Conservation (phyloP, 768 basidiomycete species). For the Phlebiopsis gigantea region DNA sequence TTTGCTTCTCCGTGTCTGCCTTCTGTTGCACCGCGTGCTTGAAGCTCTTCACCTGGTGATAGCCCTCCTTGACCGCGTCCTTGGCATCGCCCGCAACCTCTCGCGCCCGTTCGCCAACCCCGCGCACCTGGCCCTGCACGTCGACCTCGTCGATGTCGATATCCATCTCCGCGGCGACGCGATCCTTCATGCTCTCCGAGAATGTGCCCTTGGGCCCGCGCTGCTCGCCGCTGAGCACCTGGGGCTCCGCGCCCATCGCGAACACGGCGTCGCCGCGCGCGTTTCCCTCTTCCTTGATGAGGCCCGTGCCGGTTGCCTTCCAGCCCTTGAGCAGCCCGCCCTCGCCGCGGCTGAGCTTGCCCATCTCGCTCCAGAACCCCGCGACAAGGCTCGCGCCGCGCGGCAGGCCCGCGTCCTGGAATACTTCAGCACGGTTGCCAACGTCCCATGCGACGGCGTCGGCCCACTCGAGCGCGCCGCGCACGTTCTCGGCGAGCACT, state of each 20-base stretch:
- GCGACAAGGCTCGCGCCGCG: slow-evolving; percentile 43
- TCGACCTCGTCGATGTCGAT: slow-evolving; percentile 23
- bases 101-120: slow-evolving; percentile 19
- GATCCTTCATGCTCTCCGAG: slow-evolving; percentile 35
- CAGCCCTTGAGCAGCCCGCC: slow-evolving; percentile 36
- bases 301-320: slow-evolving; percentile 57
- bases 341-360: slow-evolving; percentile 41
- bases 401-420: slow-evolving; percentile 56
- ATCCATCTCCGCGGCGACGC: slow-evolving; percentile 26
- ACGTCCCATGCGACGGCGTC: slow-evolving; percentile 61
- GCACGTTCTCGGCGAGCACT: slow-evolving; percentile 51
- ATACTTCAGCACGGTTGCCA: slow-evolving; percentile 52
- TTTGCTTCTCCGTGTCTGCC: slow-evolving; percentile 26
- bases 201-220: slow-evolving; percentile 57
- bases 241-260: slow-evolving; percentile 70
- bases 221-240: slow-evolving; percentile 65
- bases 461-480: slow-evolving; percentile 42
- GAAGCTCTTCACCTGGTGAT: slow-evolving; percentile 25
- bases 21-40: slow-evolving; percentile 29
- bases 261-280: slow-evolving; percentile 31
- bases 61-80: slow-evolving; percentile 24
- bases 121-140: slow-evolving; percentile 11
- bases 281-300: slow-evolving; percentile 48
- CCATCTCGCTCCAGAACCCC: slow-evolving; percentile 67
- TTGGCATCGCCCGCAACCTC: slow-evolving; percentile 20